Conservation (phyloP, 345 rosid genomes). For the Turritis glabra region DNA sequence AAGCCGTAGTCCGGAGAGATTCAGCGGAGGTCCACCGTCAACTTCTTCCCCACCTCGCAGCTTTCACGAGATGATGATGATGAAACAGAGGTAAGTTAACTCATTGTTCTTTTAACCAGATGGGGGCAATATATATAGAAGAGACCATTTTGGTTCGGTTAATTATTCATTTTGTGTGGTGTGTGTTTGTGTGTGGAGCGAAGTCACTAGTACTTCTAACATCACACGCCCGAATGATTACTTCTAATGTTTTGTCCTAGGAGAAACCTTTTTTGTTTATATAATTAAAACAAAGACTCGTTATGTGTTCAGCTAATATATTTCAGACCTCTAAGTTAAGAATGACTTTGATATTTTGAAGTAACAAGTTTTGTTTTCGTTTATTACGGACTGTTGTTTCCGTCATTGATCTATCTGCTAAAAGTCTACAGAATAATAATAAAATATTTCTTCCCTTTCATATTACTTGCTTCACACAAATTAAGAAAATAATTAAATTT, state of each 20-base stretch:
- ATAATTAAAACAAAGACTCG: slow-evolving; percentile 14
- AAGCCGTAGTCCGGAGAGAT: slow-evolving; percentile 62
- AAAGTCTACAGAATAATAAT: background rate
- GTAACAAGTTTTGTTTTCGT: background rate
- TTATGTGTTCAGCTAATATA: background rate
- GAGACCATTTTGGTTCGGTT: background rate
- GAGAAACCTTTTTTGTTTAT: slow-evolving; percentile 15
- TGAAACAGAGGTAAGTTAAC: slow-evolving; percentile 21
- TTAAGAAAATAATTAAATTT: too few species aligned
- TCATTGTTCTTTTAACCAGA: background rate
- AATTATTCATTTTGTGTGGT: slow-evolving; percentile 16
- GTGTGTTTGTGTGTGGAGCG: slow-evolving; percentile 23
- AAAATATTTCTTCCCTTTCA: too few species aligned
- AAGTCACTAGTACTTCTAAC: slow-evolving; percentile 1
- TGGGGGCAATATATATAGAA: slow-evolving; percentile 15
- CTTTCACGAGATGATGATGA: slow-evolving; percentile 41
- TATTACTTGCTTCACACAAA: too few species aligned
- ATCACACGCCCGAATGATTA: background rate
- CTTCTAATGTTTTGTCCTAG: slow-evolving; percentile 12
- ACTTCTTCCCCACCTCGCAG: slow-evolving; percentile 35
- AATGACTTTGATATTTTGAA: background rate
- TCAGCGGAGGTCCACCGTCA: slow-evolving; percentile 27
- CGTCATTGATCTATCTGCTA: background rate
- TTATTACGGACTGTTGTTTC: background rate
- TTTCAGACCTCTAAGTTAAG: background rate